phyloP scores from a whole-genome alignment of 352 stramenopile species.

The Phytopythium kandeliae region DNA sequence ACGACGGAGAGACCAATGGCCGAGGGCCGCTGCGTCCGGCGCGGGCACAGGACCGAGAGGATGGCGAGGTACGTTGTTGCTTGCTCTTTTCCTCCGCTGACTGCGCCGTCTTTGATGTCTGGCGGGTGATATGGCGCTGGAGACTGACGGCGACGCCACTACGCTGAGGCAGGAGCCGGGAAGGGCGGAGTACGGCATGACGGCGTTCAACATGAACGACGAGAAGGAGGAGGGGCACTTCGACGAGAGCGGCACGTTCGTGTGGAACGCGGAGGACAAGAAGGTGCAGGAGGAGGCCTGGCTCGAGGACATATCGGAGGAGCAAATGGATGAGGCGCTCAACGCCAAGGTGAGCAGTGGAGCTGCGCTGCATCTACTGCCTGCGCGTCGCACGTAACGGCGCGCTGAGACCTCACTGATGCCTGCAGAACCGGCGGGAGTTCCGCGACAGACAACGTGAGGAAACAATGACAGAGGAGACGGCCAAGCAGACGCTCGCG shows the following conservation, averaged over 20 bases:
- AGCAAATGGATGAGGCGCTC: slow-evolving; percentile 61
- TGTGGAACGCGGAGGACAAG: slow-evolving; percentile 75
- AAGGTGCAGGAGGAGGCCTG: slow-evolving; percentile 79
- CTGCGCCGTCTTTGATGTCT: too few species aligned
- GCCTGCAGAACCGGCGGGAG: slow-evolving; percentile 30
- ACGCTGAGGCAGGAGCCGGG: slow-evolving; percentile 13
- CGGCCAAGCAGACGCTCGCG: slow-evolving; percentile 47
- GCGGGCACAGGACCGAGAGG: neutral
- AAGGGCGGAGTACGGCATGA: slow-evolving; percentile 40
- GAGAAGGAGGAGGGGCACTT: slow-evolving; percentile 85
- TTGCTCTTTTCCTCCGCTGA: too few species aligned
- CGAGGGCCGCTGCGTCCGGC: neutral
- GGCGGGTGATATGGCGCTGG: neutral
- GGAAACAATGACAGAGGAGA: slow-evolving; percentile 54
- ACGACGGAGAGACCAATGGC: neutral
- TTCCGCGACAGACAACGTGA: slow-evolving; percentile 49
- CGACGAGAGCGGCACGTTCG: slow-evolving; percentile 70
- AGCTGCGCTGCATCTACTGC: neutral
- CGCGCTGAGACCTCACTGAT: neutral
- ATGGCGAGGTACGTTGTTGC: neutral
- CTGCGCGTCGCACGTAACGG: neutral
- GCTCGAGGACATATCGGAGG: slow-evolving; percentile 66
- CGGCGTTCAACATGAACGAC: slow-evolving; percentile 80
- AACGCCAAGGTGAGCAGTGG: slow-evolving; percentile 33
- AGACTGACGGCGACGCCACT: neutral